Conservation (phyloP, 257 asterid species). For the Petunia secreta region DNA sequence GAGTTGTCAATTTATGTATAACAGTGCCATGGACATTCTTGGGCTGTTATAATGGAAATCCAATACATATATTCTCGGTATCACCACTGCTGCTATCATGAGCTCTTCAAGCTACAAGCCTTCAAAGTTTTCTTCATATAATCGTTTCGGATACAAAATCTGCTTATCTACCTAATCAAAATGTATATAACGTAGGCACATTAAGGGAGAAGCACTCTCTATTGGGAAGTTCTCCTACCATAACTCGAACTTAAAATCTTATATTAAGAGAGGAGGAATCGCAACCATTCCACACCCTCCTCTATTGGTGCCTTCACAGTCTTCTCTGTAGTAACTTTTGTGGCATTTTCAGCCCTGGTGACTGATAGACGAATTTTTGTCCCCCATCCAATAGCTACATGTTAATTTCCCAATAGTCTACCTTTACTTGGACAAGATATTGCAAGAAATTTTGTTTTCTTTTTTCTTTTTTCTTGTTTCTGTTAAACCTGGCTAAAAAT, state of each 20-base stretch:
- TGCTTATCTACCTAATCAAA: too few relatives aligned
- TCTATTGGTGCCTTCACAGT: too few relatives aligned
- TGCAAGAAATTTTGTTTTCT: neutral
- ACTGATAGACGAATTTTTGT: neutral
- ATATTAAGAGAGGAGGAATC: too few relatives aligned
- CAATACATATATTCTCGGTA: neutral
- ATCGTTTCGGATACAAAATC: too few relatives aligned
- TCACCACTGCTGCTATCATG: neutral
- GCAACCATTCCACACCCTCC: too few relatives aligned
- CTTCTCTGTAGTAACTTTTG: neutral
- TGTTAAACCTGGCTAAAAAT: neutral
- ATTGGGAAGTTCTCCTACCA: too few relatives aligned
- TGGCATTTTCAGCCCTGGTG: constrained; percentile 1
- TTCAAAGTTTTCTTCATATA: neutral
- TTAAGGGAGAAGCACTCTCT: too few relatives aligned
- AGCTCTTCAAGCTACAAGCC: neutral
- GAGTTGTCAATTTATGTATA: neutral
- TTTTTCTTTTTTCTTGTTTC: neutral
- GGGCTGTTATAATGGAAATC: too few relatives aligned
- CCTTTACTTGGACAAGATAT: neutral
- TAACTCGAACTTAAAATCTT: too few relatives aligned
- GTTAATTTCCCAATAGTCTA: too few relatives aligned
- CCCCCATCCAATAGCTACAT: too few relatives aligned
- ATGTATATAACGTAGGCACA: too few relatives aligned
- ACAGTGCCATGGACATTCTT: neutral